Conservation (phyloP, 2,329 filamentous ascomycete genomes). For the Fusarium penzigii region DNA sequence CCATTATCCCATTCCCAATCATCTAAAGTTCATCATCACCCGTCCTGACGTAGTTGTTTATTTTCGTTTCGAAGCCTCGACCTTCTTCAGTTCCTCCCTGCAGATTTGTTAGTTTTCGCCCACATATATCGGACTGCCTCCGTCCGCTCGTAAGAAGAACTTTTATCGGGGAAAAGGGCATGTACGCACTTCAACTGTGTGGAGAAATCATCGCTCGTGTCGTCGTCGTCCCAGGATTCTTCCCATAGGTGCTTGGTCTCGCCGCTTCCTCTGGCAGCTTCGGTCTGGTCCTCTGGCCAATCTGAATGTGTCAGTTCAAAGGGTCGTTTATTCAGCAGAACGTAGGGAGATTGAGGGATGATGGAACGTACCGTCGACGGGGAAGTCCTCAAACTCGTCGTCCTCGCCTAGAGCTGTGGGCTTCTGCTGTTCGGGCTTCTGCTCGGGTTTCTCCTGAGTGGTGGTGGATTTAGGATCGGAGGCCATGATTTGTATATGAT, state of each 20-base stretch:
- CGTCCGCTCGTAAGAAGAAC: not conserved
- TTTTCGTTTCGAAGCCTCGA: conserved; percentile 73
- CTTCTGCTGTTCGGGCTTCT: conserved; percentile 29
- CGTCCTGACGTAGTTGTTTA: conserved; percentile 27
- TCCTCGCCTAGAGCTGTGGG: conserved; percentile 83
- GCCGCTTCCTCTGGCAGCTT: conserved; percentile 70
- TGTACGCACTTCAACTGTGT: conserved; percentile 81
- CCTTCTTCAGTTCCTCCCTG: conserved; percentile 93
- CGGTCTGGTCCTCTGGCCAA: conserved; percentile 89
- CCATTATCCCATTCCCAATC: conserved; percentile 12
- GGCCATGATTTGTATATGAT: conserved; percentile 14
- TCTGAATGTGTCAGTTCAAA: conserved; percentile 53
- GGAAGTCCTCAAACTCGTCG: conserved; percentile 99
- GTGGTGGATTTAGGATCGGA: conserved; percentile 28
- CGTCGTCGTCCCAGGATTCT: conserved; percentile 99
- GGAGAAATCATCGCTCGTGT: conserved; percentile 95
- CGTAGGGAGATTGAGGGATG: not conserved
- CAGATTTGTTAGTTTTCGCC: conserved; percentile 5
- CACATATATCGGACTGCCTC: no score
- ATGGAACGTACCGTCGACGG: conserved; percentile 74
- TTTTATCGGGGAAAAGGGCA: not conserved
- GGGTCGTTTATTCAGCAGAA: not conserved
- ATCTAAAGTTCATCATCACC: conserved; percentile 19
- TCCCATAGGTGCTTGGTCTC: conserved; percentile 87
- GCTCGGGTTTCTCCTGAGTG: conserved; percentile 28